These are phyloP conservation scores for Sungouiozyma intestinalis DNA, from an alignment of 805 yeast genomes.

Conservation along the genomic window DNA sequence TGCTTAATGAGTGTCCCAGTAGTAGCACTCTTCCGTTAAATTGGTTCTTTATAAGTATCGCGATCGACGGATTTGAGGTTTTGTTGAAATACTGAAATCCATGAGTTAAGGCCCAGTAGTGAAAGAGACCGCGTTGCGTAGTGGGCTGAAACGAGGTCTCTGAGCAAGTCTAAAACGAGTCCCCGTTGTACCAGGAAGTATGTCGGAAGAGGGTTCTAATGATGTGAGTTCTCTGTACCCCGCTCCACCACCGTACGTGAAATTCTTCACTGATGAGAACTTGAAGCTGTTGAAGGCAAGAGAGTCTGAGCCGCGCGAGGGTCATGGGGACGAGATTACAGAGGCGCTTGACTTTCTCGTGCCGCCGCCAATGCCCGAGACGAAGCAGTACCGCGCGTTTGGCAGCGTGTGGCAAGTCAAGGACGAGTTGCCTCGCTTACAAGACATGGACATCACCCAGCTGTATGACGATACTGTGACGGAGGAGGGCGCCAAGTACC, in stretches of 20 bases:
- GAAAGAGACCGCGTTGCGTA: too few species aligned
- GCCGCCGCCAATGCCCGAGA: conserved; percentile 58
- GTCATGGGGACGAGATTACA: conserved; percentile 12
- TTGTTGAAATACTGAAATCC: too few species aligned
- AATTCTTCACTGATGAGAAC: conserved; percentile 64
- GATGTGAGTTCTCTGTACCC: conserved; percentile 71
- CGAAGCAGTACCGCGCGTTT: conserved; percentile 67
- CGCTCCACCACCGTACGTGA: conserved; percentile 82
- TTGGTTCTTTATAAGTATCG: too few species aligned
- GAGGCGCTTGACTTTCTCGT: conserved; percentile 39
- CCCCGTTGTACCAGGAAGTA: not conserved
- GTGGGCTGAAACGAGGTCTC: too few species aligned
- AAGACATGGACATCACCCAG: conserved; percentile 69
- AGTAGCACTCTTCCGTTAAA: too few species aligned
- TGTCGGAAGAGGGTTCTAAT: conserved; percentile 14
- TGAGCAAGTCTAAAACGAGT: not conserved
- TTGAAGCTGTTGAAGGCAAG: conserved; percentile 25
- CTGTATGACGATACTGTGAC: conserved; percentile 37
- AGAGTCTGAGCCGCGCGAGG: conserved; percentile 9
- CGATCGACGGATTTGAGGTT: too few species aligned
- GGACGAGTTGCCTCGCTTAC: conserved; percentile 67
- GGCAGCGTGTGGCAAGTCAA: conserved; percentile 79
- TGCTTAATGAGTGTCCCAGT: too few species aligned
- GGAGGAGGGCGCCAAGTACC: conserved; percentile 29
- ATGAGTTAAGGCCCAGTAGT: too few species aligned